Percentiles rank a stretch among this genome's conserved stretches.
These are phyloP conservation scores for Takashimella koratensis DNA, from an alignment of 1,284 basidiomycete species.

Conservation along the genomic window DNA sequence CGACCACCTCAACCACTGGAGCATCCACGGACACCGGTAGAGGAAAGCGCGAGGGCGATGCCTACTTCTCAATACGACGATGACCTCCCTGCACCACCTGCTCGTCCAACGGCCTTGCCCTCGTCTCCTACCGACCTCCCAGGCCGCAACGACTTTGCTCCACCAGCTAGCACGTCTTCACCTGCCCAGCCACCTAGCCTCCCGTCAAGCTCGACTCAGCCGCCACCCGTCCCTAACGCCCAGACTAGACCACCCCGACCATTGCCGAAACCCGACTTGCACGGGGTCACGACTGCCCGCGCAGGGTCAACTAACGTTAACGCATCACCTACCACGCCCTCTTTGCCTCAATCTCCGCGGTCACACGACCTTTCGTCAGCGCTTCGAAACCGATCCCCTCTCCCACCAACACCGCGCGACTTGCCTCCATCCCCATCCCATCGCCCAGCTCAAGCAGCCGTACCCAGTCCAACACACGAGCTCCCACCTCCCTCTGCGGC, in stretches of 20 bases:
- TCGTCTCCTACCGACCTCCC: no score
- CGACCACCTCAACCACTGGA: no score
- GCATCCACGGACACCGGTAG: no score
- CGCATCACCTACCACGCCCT: not conserved
- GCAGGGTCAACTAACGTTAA: no score
- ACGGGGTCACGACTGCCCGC: not conserved
- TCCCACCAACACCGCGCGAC: not conserved
- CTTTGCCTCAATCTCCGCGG: not conserved
- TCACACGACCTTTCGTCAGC: not conserved
- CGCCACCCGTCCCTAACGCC: not conserved
- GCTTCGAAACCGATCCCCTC: not conserved
- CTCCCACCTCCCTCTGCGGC: not conserved
- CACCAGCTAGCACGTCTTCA: no score
- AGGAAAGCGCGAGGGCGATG: no score
- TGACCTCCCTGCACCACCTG: no score
- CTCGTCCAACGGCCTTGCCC: no score
- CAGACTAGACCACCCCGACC: slow-evolving; percentile 2
- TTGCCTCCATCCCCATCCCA: not conserved
- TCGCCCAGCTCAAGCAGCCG: no score
- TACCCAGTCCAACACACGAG: not conserved
- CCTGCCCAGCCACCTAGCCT: no score
- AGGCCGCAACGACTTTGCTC: no score
- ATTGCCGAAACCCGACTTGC: not conserved
- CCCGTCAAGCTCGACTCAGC: not conserved
- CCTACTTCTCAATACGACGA: no score